Evolutionary conservation across 768 basidiomycete species (phyloP).

Genomic region (Sarcodon aspratus): DNA sequence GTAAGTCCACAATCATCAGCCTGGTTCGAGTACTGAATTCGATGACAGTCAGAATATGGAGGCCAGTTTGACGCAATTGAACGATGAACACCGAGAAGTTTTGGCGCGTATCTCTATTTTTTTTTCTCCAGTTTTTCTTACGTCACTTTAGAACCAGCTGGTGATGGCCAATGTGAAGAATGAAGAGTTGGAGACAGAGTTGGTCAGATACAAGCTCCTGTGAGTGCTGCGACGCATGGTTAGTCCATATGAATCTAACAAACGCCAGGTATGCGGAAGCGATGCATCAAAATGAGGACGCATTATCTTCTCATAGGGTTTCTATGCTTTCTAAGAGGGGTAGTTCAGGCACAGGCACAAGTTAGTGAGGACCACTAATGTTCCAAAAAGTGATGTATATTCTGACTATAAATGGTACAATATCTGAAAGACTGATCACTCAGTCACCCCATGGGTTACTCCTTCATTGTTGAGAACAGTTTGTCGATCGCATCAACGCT

Average conservation of each 20-base stretch:
- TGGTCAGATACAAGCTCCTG: conserved; percentile 91
- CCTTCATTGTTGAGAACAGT: conserved; percentile 24
- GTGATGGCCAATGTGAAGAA: conserved; percentile 82
- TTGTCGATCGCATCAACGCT: conserved; percentile 35
- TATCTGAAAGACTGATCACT: background rate
- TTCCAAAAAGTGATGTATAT: background rate
- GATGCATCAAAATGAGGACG: conserved; percentile 40
- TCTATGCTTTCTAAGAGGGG: conserved; percentile 19
- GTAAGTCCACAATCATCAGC: conserved; percentile 31
- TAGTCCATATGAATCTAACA: background rate
- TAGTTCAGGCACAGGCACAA: conserved; percentile 11
- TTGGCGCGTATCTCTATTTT: conserved; percentile 29
- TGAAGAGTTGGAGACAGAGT: conserved; percentile 88
- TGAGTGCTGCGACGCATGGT: conserved; percentile 25
- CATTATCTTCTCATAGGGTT: conserved; percentile 30
- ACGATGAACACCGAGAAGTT: conserved; percentile 70
- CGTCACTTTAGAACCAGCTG: conserved; percentile 61
- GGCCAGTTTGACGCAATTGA: conserved; percentile 64
- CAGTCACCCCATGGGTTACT: conserved; percentile 3
- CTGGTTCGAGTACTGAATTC: conserved; percentile 1
- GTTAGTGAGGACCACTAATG: background rate
- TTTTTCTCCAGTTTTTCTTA: background rate
- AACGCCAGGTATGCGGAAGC: conserved; percentile 37
- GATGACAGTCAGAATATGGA: conserved; percentile 70
- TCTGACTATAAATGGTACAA: no score